A percentile compares a stretch with the other conserved stretches of the same genome.
These are phyloP conservation scores for Sporothrix globosa DNA, from an alignment of 2,329 filamentous ascomycete genomes.

Conservation along the genomic window DNA sequence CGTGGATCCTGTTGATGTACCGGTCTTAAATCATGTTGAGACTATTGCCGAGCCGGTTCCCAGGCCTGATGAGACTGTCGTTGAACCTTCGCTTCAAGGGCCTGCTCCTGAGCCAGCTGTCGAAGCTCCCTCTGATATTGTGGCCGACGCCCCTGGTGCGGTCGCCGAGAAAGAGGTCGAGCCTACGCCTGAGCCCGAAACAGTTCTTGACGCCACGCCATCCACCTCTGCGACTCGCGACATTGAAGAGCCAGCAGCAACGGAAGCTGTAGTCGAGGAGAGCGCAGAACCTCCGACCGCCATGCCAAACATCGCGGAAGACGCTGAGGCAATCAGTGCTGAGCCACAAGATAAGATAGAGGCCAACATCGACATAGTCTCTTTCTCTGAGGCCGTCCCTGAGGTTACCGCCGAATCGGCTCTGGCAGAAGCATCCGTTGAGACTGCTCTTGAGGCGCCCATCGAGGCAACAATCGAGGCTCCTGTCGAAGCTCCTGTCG, in stretches of 20 bases:
- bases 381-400: neutral
- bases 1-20: neutral
- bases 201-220: neutral
- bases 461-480: neutral
- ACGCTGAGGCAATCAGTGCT: neutral
- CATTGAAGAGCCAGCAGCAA: neutral
- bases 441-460: slow-evolving; percentile 21
- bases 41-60: neutral
- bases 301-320: neutral
- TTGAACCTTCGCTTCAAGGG: too few relatives aligned
- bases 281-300: slow-evolving; percentile 16
- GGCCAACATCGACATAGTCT: neutral
- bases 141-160: slow-evolving; percentile 32
- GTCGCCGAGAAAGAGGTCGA: neutral
- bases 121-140: neutral
- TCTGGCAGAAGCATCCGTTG: slow-evolving; percentile 21
- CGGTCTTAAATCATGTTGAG: neutral
- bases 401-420: neutral
- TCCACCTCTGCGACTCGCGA: neutral
- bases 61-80: too few relatives aligned
- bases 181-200: neutral
- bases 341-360: neutral
- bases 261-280: slow-evolving; percentile 21
- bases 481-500: neutral
- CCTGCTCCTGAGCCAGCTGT: neutral